Evolutionary conservation across 23 red algal species (phyloP).

Genomic region (Gracilaria domingensis): DNA sequence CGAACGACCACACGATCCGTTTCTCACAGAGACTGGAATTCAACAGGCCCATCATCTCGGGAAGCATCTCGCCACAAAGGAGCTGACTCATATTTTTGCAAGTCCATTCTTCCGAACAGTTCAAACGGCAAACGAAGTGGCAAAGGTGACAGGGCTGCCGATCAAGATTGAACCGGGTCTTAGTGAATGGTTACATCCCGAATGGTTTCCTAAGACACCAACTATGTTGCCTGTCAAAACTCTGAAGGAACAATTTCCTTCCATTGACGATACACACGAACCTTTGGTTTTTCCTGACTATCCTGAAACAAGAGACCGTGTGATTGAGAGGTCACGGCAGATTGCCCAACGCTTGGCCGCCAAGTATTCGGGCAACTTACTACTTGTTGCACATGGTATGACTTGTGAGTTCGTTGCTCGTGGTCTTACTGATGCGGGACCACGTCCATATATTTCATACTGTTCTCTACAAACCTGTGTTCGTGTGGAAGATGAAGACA

Average conservation of each 20-base stretch:
- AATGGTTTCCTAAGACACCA: conserved; percentile 17
- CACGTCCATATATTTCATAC: conserved; percentile 35
- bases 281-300: conserved; percentile 16
- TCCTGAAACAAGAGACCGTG: conserved; percentile 41
- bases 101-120: conserved; percentile 58
- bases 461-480: conserved; percentile 63
- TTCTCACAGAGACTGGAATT: conserved; percentile 76
- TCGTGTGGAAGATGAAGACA: background rate
- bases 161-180: conserved; percentile 45
- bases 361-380: conserved; percentile 28
- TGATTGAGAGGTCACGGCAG: conserved; percentile 8
- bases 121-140: conserved; percentile 50
- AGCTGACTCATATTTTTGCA: conserved; percentile 44
- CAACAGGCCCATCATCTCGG: conserved; percentile 73
- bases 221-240: conserved; percentile 1
- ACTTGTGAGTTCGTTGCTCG: conserved; percentile 54
- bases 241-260: conserved; percentile 28
- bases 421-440: conserved; percentile 37
- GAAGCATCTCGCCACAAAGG: background rate
- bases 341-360: conserved; percentile 8
- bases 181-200: conserved; percentile 37
- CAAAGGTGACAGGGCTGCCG: conserved; percentile 43
- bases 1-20: conserved; percentile 72
- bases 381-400: conserved; percentile 53
- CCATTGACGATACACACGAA: conserved; percentile 27